phyloP scores from a whole-genome alignment of 768 basidiomycete species.

The Hygrophorus pudorinus region DNA sequence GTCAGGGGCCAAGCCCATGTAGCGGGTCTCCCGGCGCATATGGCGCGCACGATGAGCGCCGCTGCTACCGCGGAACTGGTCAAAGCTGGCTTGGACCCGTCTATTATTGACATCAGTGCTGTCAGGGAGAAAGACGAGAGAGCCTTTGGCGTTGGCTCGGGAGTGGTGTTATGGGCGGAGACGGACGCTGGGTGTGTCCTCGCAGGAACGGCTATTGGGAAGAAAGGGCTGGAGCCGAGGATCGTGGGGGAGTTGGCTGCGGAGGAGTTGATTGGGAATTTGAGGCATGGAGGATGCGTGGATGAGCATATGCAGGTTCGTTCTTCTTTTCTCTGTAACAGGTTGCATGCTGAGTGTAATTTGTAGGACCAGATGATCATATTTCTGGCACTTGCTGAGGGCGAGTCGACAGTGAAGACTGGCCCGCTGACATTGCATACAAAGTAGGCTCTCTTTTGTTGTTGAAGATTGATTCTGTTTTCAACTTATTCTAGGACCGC shows the following conservation, averaged over 20 bases:
- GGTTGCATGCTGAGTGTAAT: not conserved
- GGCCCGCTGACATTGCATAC: conserved; percentile 62
- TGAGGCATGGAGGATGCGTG: conserved; percentile 60
- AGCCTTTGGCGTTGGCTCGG: conserved; percentile 54
- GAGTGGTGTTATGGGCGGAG: conserved; percentile 69
- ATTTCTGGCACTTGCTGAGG: conserved; percentile 64
- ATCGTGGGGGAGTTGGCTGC: conserved; percentile 54
- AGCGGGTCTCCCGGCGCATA: conserved; percentile 46
- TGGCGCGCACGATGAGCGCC: conserved; percentile 47
- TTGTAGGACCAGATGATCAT: conserved; percentile 63
- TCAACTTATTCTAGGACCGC: conserved; percentile 36
- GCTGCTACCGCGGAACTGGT: conserved; percentile 41
- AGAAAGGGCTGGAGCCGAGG: conserved; percentile 34
- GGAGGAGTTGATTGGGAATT: conserved; percentile 41
- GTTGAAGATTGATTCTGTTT: not conserved
- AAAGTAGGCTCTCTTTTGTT: conserved; percentile 26
- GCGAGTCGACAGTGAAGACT: conserved; percentile 44
- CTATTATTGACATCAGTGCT: conserved; percentile 29
- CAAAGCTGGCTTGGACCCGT: conserved; percentile 19
- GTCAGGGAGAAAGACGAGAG: conserved; percentile 33
- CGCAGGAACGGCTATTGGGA: conserved; percentile 59
- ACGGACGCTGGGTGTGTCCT: conserved; percentile 56
- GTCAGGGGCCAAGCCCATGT: conserved; percentile 56
- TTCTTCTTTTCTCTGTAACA: not conserved
- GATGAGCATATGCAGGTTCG: conserved; percentile 43